Conservation (phyloP, 2,329 filamentous ascomycete genomes). For the Juglanconis juglandina region DNA sequence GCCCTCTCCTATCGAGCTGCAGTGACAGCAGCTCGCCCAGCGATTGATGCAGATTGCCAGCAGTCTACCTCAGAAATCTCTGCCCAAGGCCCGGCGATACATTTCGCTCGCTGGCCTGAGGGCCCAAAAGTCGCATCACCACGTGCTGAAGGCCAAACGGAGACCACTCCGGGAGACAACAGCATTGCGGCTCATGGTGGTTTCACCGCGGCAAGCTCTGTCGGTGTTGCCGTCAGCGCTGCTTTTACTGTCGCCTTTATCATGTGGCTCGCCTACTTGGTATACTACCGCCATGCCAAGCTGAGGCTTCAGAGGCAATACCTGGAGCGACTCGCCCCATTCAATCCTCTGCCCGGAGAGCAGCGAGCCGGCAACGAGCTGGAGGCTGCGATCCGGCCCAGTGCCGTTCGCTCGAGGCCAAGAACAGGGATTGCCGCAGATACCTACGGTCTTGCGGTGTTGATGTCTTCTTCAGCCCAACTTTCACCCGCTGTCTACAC, state of each 20-base stretch:
- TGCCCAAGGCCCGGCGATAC: background rate
- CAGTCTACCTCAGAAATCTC: background rate
- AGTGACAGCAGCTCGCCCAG: background rate
- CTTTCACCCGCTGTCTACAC: background rate
- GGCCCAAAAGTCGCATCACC: background rate
- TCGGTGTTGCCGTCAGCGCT: constrained; percentile 87
- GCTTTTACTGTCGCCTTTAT: constrained; percentile 72
- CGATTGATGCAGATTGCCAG: background rate
- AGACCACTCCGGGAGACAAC: background rate
- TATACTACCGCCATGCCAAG: constrained; percentile 3
- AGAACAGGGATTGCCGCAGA: background rate
- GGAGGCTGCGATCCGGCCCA: background rate
- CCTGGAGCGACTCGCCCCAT: background rate
- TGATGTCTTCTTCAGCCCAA: background rate
- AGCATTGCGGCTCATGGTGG: background rate
- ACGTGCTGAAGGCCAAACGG: background rate
- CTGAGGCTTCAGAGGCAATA: background rate
- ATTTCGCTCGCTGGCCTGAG: background rate
- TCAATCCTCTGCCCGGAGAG: background rate
- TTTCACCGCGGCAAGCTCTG: constrained; percentile 18
- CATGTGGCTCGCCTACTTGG: background rate
- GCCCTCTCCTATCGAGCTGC: background rate
- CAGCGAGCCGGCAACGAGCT: background rate
- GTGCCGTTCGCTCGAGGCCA: no score
- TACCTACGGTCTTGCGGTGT: background rate